Evolutionary conservation across 2,329 filamentous ascomycete species (phyloP).

Genomic region (Colletotrichum godetiae): DNA sequence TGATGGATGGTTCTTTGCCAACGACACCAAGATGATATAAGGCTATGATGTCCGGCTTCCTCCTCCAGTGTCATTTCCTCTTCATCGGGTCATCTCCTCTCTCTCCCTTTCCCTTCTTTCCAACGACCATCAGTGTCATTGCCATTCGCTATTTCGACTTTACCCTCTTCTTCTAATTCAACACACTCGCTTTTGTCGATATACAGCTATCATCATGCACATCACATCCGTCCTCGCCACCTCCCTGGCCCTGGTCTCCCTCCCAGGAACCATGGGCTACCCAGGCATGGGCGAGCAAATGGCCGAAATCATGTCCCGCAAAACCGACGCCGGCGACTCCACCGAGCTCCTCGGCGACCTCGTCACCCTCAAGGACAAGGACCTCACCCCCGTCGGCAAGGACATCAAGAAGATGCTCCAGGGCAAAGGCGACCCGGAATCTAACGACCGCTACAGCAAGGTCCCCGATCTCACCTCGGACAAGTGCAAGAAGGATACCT

Average conservation of each 20-base stretch:
- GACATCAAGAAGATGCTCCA: conserved; percentile 36
- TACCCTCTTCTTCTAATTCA: background rate
- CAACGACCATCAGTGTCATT: background rate
- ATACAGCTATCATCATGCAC: conserved; percentile 22
- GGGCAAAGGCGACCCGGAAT: conserved; percentile 36
- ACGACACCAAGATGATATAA: conserved; percentile 18
- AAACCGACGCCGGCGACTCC: conserved; percentile 25
- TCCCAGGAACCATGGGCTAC: conserved; percentile 33
- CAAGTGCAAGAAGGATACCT: conserved; percentile 51
- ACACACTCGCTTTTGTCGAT: background rate
- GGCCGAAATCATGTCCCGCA: conserved; percentile 36
- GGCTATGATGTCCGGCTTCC: background rate
- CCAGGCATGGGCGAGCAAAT: conserved; percentile 35
- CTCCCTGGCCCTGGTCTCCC: conserved; percentile 31
- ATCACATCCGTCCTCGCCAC: conserved; percentile 31
- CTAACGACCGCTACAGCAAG: conserved; percentile 37
- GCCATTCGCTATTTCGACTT: conserved; percentile 1
- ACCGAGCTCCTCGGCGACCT: conserved; percentile 39
- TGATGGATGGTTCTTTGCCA: background rate
- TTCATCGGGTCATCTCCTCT: conserved; percentile 10
- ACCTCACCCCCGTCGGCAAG: conserved; percentile 36
- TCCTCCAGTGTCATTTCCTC: background rate
- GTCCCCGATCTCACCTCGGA: conserved; percentile 41
- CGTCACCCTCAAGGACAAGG: conserved; percentile 28
- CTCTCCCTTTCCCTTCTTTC: background rate